Evolutionary conservation across 2,329 filamentous ascomycete species (phyloP), one percentile per base, ranked within the genome.

Genomic region (Cladophialophora bantiana): DNA sequence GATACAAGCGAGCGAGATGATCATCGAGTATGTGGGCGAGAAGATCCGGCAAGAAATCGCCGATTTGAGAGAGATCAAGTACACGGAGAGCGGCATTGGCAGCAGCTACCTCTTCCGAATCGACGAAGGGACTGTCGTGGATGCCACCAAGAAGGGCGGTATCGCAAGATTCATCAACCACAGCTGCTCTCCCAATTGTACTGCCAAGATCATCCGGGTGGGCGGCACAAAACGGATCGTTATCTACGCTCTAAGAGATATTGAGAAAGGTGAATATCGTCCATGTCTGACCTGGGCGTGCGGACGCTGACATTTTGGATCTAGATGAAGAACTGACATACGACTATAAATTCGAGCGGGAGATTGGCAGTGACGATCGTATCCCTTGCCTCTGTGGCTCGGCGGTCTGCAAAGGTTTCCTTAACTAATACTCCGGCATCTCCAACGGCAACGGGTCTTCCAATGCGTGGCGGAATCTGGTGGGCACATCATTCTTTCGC

Each of bases 341-440:
- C 83, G 95, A 99, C 83, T 99, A 99, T 86, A 99, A 99, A 80
- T 99, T 99, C 79, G 95, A 99, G 83, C 91, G 95, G 74, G 95
- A 99, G 81, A 92, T 96, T 75, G 93, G 93, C 75, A 96, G 93
- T 73, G 88, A 93, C 70, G 95, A 99, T 79, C 92, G 95, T 71
- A 97, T 99, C 74, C 95, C 95, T 59, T 99, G 95, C 83, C 89
- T 99, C 59, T 99, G 95, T 79, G 95, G 95, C 67, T 97, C 94
- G 52, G 89, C 94, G 35, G 93, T 93, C 56, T 99, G 95, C 84
- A 99, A 99, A 84, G 95, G 95, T 70, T 99, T 98, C 84, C 92
- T 99, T 81, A 99, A 99, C 82, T 99, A 85, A 65, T 48, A 26
- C 55, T 40, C 32, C 45, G 15, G 45, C 45, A 50, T 57, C 34